Base-by-base conservation (phyloP, 495 filamentous ascomycete species). In the Lophiostoma macrostomum region DNA sequence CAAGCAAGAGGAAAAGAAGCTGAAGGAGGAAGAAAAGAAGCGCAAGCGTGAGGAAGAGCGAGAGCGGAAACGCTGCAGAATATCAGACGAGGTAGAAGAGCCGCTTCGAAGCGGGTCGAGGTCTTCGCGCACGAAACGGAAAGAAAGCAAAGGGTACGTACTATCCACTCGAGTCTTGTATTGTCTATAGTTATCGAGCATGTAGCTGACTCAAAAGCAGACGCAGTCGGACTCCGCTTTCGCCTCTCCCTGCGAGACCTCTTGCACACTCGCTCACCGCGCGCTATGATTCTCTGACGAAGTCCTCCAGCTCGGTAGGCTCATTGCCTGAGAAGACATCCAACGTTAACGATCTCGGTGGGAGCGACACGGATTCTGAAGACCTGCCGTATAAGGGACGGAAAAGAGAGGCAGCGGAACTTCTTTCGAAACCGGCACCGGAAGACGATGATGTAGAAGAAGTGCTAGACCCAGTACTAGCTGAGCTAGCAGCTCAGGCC, bases 371-470 rank as follows among this genome's bases (percentile, higher is more conserved):
- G 10, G 48, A 49, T 27, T 42, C 47, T 14, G 49, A 62, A 7
- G 49, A 35, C 6, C 6, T 24, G 8, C 37, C 39, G 8, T 39
- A 31, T 18, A 32, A 45, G 25, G n/a, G n/a, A n/a, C n/a, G n/a
- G n/a, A n/a, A n/a, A n/a, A n/a, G n/a, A n/a, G n/a, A n/a, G n/a
- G n/a, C n/a, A n/a, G n/a, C n/a, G n/a, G n/a, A n/a, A n/a, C n/a
- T n/a, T n/a, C n/a, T n/a, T n/a, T n/a, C n/a, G n/a, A 36, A 53
- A 36, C 22, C 46, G 23, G 13, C 10, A 7, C 7, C 43, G 14
- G 5, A 5, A 27, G 35, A 29, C 4, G 54, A 63, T 6, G 59
- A 58, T 2, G 6, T 37, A 6, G 53, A 63, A 39, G 53, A 63
- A 23, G 34, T 43, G 20, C 27, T 45, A 30, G 55, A 64, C 29